phyloP scores from a whole-genome alignment of 306 rosid species.

The Citrullus amarus region DNA sequence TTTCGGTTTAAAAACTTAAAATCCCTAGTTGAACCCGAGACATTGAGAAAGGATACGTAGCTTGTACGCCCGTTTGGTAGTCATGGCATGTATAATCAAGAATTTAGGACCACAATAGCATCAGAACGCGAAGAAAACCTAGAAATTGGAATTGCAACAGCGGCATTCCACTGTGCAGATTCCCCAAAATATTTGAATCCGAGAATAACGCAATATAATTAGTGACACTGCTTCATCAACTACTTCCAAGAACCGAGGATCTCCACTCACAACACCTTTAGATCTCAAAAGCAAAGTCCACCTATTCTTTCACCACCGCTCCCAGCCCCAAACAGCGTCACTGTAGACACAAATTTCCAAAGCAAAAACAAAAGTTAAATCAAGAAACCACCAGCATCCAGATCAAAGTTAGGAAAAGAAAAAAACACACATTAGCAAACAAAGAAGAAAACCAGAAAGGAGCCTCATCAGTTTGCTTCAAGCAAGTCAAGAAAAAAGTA shows the following conservation, averaged over 20 bases:
- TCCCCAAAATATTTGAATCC: slow-evolving; percentile 9
- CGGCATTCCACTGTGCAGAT: slow-evolving; percentile 24
- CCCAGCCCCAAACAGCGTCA: not conserved
- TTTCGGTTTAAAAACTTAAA: not conserved
- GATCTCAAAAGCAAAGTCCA: slow-evolving; percentile 9
- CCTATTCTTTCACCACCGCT: not conserved
- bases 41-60: slow-evolving; percentile 73
- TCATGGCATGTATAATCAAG: slow-evolving; percentile 33
- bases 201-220: not conserved
- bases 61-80: slow-evolving; percentile 98
- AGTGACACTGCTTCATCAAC: slow-evolving; percentile 4
- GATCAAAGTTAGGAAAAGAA: not conserved
- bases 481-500: slow-evolving; percentile 6
- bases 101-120: slow-evolving; percentile 31
- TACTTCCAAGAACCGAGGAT: not conserved
- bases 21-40: slow-evolving; percentile 5
- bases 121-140: slow-evolving; percentile 12
- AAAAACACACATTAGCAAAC: not conserved
- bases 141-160: slow-evolving; percentile 11
- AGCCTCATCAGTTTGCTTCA: not conserved
- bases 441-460: not conserved
- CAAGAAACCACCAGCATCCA: not conserved
- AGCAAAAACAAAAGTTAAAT: not conserved
- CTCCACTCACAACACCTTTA: not conserved
- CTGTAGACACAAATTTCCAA: slow-evolving; percentile 2